These are phyloP conservation scores for Oryza rufipogon DNA, from an alignment of 176 grass and related monocot species.

Conservation along the genomic window DNA sequence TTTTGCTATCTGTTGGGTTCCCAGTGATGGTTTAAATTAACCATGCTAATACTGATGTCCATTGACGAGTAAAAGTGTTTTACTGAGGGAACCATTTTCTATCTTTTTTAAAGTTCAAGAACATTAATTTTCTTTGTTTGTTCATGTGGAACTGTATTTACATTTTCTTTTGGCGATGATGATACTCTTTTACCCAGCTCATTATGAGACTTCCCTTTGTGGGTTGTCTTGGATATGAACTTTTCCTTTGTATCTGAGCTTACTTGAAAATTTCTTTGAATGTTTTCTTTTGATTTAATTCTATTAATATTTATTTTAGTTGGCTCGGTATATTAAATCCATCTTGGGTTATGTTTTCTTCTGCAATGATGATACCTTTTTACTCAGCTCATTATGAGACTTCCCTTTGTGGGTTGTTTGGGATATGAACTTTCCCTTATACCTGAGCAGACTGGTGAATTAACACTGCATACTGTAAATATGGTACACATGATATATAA, in stretches of 20 bases:
- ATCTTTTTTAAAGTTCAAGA: not conserved
- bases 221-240: constrained; percentile 57
- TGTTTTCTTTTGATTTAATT: not conserved
- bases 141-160: too few relatives aligned
- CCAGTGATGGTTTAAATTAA: constrained; percentile 68
- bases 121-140: not conserved
- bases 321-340: not conserved
- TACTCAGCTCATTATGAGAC: constrained; percentile 79
- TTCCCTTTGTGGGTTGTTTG: constrained; percentile 65
- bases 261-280: not conserved
- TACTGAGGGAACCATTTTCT: constrained; percentile 59
- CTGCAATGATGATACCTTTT: constrained; percentile 51
- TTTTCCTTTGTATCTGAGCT: constrained; percentile 66
- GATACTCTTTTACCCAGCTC: constrained; percentile 76
- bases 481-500: not conserved
- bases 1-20: constrained; percentile 26
- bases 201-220: constrained; percentile 86
- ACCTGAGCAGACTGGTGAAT: constrained; percentile 45
- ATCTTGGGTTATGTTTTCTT: not conserved
- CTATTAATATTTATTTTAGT: not conserved
- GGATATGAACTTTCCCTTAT: constrained; percentile 44
- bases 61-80: constrained; percentile 53
- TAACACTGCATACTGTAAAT: not conserved
- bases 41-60: constrained; percentile 86
- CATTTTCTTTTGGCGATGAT: constrained; percentile 2